These are phyloP conservation scores for Talaromyces nanjingensis DNA, from an alignment of 495 filamentous ascomycete species.

Conservation along the genomic window DNA sequence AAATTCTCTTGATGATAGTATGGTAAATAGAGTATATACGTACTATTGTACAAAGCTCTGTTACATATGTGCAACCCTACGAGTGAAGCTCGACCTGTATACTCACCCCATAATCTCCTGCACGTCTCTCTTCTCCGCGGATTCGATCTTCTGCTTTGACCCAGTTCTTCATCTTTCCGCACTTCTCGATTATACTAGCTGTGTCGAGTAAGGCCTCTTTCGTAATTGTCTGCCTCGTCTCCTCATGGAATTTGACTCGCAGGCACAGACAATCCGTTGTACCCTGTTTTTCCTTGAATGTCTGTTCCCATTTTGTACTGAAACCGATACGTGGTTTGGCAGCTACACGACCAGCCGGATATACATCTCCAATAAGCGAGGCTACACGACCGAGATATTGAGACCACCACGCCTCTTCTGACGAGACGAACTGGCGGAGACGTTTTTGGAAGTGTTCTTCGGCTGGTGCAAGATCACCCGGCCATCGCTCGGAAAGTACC, in stretches of 20 bases:
- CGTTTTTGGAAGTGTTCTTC: slow-evolving; percentile 42
- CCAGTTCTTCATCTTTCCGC: slow-evolving; percentile 57
- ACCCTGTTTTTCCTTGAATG: slow-evolving; percentile 21
- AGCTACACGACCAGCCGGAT: slow-evolving; percentile 43
- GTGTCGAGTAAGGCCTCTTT: slow-evolving; percentile 27
- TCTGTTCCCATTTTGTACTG: slow-evolving; percentile 23
- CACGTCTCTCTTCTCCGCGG: neutral
- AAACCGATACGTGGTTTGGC: slow-evolving; percentile 21
- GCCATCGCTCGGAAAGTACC: slow-evolving; percentile 71
- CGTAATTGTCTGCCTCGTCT: slow-evolving; percentile 13
- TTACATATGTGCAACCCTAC: neutral
- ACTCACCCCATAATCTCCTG: slow-evolving; percentile 17
- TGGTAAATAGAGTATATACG: neutral
- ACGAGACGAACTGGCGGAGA: slow-evolving; percentile 38
- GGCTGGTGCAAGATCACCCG: slow-evolving; percentile 50
- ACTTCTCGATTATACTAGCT: slow-evolving; percentile 42
- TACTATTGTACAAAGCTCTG: neutral
- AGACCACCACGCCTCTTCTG: slow-evolving; percentile 52
- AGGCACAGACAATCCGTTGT: slow-evolving; percentile 22
- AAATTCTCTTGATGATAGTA: neutral
- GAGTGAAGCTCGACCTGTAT: slow-evolving; percentile 13
- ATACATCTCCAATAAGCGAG: slow-evolving; percentile 40
- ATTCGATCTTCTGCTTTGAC: slow-evolving; percentile 14
- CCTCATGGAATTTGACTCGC: slow-evolving; percentile 18
- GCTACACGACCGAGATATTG: slow-evolving; percentile 53